Conservation (phyloP, 139 green algal species). For the Chlamydomonas urium region DNA sequence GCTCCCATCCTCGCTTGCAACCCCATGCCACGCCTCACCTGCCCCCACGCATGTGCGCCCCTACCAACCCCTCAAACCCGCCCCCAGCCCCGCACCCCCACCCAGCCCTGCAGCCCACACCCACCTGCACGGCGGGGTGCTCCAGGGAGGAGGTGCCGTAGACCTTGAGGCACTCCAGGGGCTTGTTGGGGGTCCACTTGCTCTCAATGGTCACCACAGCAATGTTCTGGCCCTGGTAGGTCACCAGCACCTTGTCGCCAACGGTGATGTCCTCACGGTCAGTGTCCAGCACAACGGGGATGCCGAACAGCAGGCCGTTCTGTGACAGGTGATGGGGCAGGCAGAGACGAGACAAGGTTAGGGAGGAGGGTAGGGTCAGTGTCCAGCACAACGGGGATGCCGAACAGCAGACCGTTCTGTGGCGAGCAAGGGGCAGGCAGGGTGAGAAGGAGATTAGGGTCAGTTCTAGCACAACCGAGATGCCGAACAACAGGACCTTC, state of each 20-base stretch:
- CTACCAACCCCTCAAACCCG: too few species aligned
- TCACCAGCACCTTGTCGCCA: constrained; percentile 55
- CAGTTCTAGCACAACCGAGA: neutral
- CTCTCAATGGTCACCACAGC: constrained; percentile 61
- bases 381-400: neutral
- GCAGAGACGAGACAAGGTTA: neutral
- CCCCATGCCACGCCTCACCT: too few species aligned
- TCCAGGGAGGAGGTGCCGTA: constrained; percentile 80
- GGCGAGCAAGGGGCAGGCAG: neutral
- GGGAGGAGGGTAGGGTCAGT: neutral
- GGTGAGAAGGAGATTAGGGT: neutral
- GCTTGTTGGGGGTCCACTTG: constrained; percentile 70
- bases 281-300: constrained; percentile 85
- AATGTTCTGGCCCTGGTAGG: constrained; percentile 68
- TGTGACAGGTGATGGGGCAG: constrained; percentile 9
- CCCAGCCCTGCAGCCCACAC: too few species aligned
- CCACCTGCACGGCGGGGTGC: constrained; percentile 67
- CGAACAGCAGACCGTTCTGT: neutral
- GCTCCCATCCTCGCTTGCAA: too few species aligned
- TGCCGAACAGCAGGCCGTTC: constrained; percentile 64
- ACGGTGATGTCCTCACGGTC: constrained; percentile 58
- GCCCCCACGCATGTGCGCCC: too few species aligned
- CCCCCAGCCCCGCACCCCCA: too few species aligned
- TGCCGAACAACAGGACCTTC: neutral
- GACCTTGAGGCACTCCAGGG: constrained; percentile 73